Conservation (phyloP, 306 rosid genomes). For the Castanopsis chinensis region DNA sequence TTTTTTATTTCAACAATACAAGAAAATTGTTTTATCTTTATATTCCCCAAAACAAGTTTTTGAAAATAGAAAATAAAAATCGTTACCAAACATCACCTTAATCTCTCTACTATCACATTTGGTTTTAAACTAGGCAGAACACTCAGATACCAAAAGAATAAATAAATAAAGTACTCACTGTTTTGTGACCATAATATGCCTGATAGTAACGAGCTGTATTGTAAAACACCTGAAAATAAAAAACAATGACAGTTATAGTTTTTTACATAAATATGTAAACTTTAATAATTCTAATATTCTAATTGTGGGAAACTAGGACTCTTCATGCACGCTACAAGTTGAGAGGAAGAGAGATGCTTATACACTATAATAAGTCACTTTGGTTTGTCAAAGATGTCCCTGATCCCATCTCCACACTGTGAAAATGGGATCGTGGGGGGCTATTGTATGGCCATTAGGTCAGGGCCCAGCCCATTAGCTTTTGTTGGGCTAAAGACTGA, state of each 20-base stretch:
- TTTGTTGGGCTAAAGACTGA: too few relatives aligned
- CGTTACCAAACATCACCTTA: too few relatives aligned
- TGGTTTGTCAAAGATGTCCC: too few relatives aligned
- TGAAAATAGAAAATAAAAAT: too few relatives aligned
- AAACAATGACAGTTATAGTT: background rate
- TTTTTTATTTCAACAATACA: too few relatives aligned
- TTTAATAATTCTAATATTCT: background rate
- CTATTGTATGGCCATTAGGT: too few relatives aligned
- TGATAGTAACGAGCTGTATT: constrained; percentile 91
- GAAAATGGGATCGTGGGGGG: too few relatives aligned
- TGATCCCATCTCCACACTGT: too few relatives aligned
- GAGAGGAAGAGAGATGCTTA: background rate
- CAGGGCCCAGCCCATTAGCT: too few relatives aligned
- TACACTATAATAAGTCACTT: too few relatives aligned
- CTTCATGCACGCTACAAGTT: background rate
- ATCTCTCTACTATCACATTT: background rate
- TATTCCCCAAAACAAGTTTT: too few relatives aligned
- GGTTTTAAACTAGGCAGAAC: background rate
- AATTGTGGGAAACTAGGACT: background rate
- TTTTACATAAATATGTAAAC: constrained; percentile 6
- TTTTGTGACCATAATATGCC: constrained; percentile 92
- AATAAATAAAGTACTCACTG: constrained; percentile 57
- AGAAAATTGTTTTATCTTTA: too few relatives aligned
- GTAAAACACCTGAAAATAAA: constrained; percentile 67
- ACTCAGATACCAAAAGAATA: background rate